Conservation (phyloP, 73 alveolate species). For the Tetrahymena elliotti region DNA sequence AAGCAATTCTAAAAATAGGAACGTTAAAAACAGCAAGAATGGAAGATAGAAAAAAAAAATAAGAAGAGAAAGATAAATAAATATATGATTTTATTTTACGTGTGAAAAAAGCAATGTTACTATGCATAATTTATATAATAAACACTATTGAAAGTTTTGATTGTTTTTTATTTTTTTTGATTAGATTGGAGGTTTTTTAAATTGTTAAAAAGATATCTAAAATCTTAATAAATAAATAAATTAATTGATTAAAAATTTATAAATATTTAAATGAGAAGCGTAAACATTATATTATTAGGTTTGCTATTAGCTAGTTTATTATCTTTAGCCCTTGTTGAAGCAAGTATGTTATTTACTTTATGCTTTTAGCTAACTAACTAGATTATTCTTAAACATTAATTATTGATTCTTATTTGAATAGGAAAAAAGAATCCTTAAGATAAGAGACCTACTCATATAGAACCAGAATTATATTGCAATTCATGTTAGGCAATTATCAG, state of each 20-base stretch:
- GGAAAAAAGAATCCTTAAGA: constrained; percentile 15
- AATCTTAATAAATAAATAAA: too few species aligned
- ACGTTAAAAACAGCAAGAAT: too few species aligned
- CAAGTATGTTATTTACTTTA: too few species aligned
- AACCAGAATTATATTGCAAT: constrained; percentile 33
- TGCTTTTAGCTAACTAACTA: too few species aligned
- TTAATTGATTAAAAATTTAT: too few species aligned
- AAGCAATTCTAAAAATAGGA: too few species aligned
- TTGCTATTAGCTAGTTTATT: neutral
- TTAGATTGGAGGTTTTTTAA: neutral
- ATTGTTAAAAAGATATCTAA: neutral
- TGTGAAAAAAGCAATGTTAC: too few species aligned
- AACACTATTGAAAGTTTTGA: neutral
- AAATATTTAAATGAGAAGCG: neutral
- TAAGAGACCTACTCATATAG: constrained; percentile 31
- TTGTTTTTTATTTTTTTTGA: neutral
- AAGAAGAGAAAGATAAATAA: too few species aligned
- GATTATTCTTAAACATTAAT: neutral
- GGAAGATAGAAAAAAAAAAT: too few species aligned
- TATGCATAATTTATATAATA: too few species aligned
- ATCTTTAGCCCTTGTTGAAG: neutral
- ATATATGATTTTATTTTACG: too few species aligned
- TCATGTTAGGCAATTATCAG: constrained; percentile 27
- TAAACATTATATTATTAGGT: neutral
- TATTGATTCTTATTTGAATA: neutral